Base-by-base conservation (phyloP, 2,329 filamentous ascomycete species). In the Aureobasidium sp. region DNA sequence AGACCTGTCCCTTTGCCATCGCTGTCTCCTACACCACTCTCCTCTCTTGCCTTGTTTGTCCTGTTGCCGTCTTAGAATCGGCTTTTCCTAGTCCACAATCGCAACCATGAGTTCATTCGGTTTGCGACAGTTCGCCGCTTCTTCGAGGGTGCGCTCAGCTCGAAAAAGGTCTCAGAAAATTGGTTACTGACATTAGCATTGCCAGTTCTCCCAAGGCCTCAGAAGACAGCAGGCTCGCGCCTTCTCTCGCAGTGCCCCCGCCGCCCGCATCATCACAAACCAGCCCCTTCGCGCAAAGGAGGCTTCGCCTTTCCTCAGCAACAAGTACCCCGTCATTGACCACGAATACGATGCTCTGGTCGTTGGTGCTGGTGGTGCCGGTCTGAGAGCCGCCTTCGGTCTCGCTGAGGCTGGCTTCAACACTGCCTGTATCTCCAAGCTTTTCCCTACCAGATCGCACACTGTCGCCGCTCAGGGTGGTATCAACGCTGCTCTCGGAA, bases 291-390 rank as follows among this genome's bases (percentile, higher is more conserved):
- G 91, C 76, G 94, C 93, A 63, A 96, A 95, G 82, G 92, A 97
- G 81, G 92, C 92, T 36, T 90, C 90, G 66, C 87, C 90, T 52
- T 90, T 90, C 74, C 84, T 96, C 71, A 89, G 87, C 77, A 87
- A 83, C 77, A 94, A 96, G 79, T 97, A 99, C 77, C 89, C 91
- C 56, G 90, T 99, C 71, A 92, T 99, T 86, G 94, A 97, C 77
- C 94, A 99, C 79, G 91, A 97, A 79, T 97, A 97, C 79, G 94
- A 97, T 88, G 93, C 93, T 66, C 83, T 99, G 70, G 94, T 99
- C 65, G 91, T 94, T 67, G 90, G 90, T 70, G 90, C 90, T 65
- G 90, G 90, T 74, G 90, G 90, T 70, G 82, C 90, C 65, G 90
- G 90, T 76, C 82, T 94, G 68, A 87, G 90, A 76, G 89, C 90